Base-by-base conservation (phyloP, 2,329 filamentous ascomycete species). In the Xylariaceae sp. region DNA sequence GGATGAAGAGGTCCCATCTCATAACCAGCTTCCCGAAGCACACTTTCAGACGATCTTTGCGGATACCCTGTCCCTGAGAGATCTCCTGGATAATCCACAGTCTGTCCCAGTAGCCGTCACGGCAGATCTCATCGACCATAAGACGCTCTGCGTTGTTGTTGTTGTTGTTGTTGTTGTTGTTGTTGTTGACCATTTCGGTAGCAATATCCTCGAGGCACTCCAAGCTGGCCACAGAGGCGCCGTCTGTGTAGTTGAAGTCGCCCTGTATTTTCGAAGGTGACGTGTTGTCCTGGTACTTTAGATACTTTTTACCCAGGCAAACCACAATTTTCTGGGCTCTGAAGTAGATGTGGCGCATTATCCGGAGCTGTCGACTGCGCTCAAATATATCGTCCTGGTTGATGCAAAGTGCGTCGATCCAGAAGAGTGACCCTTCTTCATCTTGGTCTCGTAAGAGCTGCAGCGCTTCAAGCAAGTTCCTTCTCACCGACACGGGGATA, bases 41-140 rank as follows among this genome's bases (percentile, higher is more conserved):
- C 3, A 57, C 44, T 21, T 38, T 35, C 3, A 53, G 33, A 6
- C 39, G 31, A 16, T 19, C 13, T 9, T 19, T 9, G 4, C 18
- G 21, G 14, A 9, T 5, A 17, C 31, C 15, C 7, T 37, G 29
- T 5, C 53, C 53, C 13, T 39, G 38, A 0, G 42, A 40, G 21
- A 56, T 44, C 25, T 57, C 53, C 25, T 56, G 52, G 12, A 56
- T 38, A 12, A 53, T 50, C 51, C 48, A 48, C 7, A 49, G 22
- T 15, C 46, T 31, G 2, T 32, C 24, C 46, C 46, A 48, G 19
- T 49, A 50, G 7, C 25, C 19, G 26, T 46, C 34, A 9, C 11
- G 27, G 28, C 41, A 46, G 13, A 50, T 27, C 22, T 33, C 29
- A 5, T 33, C 29, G n/a, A 31, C 35, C 22, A 44, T 32, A 8